A percentile compares a stretch with the other conserved stretches of the same genome.
Evolutionary conservation across 169 alveolate genomes (phyloP).

Genomic region (Blepharisma undulans): DNA sequence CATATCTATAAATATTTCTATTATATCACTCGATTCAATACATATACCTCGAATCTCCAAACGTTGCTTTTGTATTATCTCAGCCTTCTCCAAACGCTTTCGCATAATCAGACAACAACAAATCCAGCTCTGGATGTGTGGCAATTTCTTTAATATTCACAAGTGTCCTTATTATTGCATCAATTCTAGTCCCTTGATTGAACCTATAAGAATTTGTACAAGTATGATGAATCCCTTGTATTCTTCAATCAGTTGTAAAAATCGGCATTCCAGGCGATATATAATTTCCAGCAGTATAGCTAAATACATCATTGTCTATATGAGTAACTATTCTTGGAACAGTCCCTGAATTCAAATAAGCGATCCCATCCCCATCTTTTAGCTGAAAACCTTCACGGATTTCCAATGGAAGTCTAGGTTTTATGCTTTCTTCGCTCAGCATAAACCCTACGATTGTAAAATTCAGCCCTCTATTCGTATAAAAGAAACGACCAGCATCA

Average conservation of each 20-base stretch:
- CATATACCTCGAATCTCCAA: background rate
- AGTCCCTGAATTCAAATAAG: background rate
- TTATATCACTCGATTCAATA: background rate
- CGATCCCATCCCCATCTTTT: background rate
- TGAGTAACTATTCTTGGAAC: background rate
- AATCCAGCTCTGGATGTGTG: background rate
- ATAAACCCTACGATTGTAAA: slow-evolving; percentile 14
- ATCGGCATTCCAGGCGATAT: slow-evolving; percentile 15
- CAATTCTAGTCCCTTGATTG: slow-evolving; percentile 15
- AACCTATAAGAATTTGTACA: background rate
- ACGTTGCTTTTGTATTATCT: background rate
- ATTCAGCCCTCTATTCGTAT: background rate
- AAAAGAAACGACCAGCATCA: background rate
- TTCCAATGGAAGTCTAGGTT: background rate
- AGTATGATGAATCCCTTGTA: slow-evolving; percentile 40
- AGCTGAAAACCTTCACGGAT: background rate
- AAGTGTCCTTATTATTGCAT: background rate
- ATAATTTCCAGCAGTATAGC: slow-evolving; percentile 1
- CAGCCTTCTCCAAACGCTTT: background rate
- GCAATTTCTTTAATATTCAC: background rate
- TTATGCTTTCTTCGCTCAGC: background rate
- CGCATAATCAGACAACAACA: background rate
- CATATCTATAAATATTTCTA: background rate
- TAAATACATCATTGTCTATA: background rate
- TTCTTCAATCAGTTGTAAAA: background rate